Percentiles rank a stretch among this genome's conserved stretches.
Evolutionary conservation across 441 rosid genomes (phyloP).

Genomic region (Raphanus hybrid): DNA sequence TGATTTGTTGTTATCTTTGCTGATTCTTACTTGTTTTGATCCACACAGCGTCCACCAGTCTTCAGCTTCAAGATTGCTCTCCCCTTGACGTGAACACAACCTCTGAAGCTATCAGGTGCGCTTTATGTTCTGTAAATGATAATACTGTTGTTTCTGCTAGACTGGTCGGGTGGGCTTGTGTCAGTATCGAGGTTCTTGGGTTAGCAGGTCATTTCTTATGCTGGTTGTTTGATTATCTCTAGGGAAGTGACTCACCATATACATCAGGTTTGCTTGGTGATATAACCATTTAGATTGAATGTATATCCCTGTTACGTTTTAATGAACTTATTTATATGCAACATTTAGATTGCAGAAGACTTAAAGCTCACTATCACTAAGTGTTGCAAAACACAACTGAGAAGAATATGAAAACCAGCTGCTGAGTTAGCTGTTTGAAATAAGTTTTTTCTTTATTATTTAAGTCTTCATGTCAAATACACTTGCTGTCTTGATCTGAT

Average conservation of each 20-base stretch:
- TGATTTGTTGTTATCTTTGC: no score
- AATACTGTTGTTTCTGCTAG: no score
- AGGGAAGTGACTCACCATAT: conserved; percentile 86
- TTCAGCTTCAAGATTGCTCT: no score
- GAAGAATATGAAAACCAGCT: background rate
- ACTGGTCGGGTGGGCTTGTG: conserved; percentile 3
- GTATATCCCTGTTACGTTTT: background rate
- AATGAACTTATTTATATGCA: background rate
- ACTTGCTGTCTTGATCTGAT: no score
- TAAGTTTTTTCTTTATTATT: no score
- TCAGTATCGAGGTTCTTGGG: conserved; percentile 52
- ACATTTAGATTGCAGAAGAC: conserved; percentile 11
- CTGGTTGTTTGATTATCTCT: conserved; percentile 67
- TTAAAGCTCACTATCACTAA: background rate
- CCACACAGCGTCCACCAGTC: no score
- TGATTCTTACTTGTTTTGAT: no score
- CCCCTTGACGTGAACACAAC: no score
- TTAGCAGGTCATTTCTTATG: conserved; percentile 58
- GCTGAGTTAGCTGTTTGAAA: background rate
- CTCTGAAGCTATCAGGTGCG: no score
- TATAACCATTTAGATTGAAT: background rate
- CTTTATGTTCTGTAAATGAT: no score
- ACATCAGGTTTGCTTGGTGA: conserved; percentile 51
- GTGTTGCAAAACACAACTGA: background rate
- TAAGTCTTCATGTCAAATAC: no score